phyloP scores from a whole-genome alignment of 2,329 filamentous ascomycete genomes.

The Fusarium nematophilum region DNA sequence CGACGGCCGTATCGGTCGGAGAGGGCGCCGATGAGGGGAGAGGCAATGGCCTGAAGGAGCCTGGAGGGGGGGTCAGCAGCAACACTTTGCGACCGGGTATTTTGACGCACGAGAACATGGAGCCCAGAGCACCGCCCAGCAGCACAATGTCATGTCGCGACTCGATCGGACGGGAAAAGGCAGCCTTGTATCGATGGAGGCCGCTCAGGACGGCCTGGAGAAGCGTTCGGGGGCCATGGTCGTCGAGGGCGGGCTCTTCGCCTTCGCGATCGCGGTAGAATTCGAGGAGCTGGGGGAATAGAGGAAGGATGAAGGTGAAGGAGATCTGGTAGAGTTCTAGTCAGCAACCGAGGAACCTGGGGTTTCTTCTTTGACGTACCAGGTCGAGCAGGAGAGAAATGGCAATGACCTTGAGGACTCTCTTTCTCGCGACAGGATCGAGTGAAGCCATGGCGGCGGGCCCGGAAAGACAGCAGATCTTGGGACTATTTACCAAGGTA shows the following conservation, averaged over 20 bases:
- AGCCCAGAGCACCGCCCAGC: slow-evolving; percentile 91
- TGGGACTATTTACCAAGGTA: neutral
- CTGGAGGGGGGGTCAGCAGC: slow-evolving; percentile 54
- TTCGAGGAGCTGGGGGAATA: slow-evolving; percentile 94
- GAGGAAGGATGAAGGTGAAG: slow-evolving; percentile 96
- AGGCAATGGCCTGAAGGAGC: slow-evolving; percentile 90
- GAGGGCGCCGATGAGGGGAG: slow-evolving; percentile 87
- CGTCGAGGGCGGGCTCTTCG: slow-evolving; percentile 54
- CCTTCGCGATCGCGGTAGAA: slow-evolving; percentile 93
- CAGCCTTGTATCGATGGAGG: slow-evolving; percentile 93
- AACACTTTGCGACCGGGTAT: neutral
- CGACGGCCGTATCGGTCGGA: slow-evolving; percentile 91
- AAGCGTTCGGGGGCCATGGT: slow-evolving; percentile 68
- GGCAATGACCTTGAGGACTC: slow-evolving; percentile 87
- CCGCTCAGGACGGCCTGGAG: slow-evolving; percentile 83
- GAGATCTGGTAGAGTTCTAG: slow-evolving; percentile 74
- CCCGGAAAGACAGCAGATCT: too few relatives aligned
- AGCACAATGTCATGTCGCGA: slow-evolving; percentile 97
- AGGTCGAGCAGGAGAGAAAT: slow-evolving; percentile 89
- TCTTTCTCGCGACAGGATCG: slow-evolving; percentile 73
- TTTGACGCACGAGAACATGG: slow-evolving; percentile 76
- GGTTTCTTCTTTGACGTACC: slow-evolving; percentile 60
- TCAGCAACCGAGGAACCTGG: slow-evolving; percentile 7
- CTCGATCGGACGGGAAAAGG: slow-evolving; percentile 92
- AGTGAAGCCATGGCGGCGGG: slow-evolving; percentile 56